A percentile compares a stretch with the other conserved stretches of the same genome.
Conservation (phyloP, 2,329 filamentous ascomycete species). For the Diaporthe capsici region DNA sequence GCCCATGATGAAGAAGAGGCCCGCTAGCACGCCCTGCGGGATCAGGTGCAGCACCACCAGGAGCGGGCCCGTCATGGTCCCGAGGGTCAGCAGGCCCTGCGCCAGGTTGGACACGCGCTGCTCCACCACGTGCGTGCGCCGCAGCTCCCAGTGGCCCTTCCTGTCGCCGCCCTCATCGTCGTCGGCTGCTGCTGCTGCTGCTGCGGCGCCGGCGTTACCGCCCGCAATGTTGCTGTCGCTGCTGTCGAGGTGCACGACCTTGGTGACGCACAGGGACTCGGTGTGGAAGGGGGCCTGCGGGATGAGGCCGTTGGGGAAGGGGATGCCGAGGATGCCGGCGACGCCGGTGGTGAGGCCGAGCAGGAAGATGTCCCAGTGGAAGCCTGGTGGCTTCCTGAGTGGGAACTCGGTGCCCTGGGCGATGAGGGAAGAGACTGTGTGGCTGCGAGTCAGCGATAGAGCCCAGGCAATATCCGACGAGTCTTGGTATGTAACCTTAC, state of each 20-base stretch:
- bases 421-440: constrained; percentile 81
- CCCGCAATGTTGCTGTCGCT: constrained; percentile 57
- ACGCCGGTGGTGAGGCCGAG: constrained; percentile 83
- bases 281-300: constrained; percentile 89
- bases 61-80: constrained; percentile 83
- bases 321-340: constrained; percentile 81
- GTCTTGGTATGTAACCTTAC: constrained; percentile 57
- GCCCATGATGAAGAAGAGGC: constrained; percentile 89
- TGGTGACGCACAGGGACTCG: constrained; percentile 80
- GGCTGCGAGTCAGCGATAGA: constrained; percentile 32
- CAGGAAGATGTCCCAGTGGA: constrained; percentile 89
- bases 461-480: neutral
- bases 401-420: constrained; percentile 88
- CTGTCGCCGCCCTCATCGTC: constrained; percentile 66
- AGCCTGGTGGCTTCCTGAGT: constrained; percentile 83
- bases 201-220: neutral
- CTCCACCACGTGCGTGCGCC: constrained; percentile 77
- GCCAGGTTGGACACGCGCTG: constrained; percentile 84
- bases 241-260: constrained; percentile 63
- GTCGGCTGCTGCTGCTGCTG: constrained; percentile 46
- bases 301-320: constrained; percentile 87
- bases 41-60: constrained; percentile 82
- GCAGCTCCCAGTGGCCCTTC: constrained; percentile 69
- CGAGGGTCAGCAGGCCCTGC: constrained; percentile 82
- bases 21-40: constrained; percentile 83